These are phyloP conservation scores for Talinum fruticosum DNA, from an alignment of 148 eudicot genomes.

Conservation along the genomic window DNA sequence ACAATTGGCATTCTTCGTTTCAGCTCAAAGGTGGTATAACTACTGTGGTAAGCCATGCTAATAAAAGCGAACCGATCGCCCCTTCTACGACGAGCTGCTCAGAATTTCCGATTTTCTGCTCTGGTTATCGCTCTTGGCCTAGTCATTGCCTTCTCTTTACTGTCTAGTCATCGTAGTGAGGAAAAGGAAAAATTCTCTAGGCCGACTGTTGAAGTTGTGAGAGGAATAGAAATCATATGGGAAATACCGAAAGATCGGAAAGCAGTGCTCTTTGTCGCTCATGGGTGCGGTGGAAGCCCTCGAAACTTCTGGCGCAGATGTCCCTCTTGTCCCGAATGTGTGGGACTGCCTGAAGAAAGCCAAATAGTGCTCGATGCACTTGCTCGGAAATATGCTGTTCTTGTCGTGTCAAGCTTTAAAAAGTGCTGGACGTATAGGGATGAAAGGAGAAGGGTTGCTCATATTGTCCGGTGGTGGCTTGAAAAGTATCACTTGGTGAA, in stretches of 20 bases:
- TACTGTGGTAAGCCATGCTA: too few relatives aligned
- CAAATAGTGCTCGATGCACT: conserved; percentile 64
- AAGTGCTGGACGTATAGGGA: conserved; percentile 67
- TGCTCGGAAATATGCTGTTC: conserved; percentile 58
- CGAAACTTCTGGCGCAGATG: conserved; percentile 73
- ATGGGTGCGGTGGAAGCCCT: conserved; percentile 76
- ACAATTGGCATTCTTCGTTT: too few relatives aligned
- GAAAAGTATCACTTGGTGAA: conserved; percentile 47
- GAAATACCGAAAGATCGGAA: conserved; percentile 66
- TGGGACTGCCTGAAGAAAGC: conserved; percentile 91
- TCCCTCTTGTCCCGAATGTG: conserved; percentile 53
- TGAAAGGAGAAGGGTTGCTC: conserved; percentile 46
- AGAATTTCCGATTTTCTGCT: conserved; percentile 26
- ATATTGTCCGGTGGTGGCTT: conserved; percentile 59
- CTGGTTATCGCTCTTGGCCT: conserved; percentile 32
- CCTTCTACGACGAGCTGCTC: conserved; percentile 21
- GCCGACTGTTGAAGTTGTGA: conserved; percentile 50
- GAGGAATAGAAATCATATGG: conserved; percentile 69
- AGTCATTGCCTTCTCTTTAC: conserved; percentile 25
- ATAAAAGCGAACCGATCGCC: conserved; percentile 29
- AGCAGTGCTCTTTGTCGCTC: conserved; percentile 84
- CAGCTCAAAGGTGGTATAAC: too few relatives aligned
- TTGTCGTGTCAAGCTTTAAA: conserved; percentile 59
- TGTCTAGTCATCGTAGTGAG: conserved; percentile 24
- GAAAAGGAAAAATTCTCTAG: conserved; percentile 29